Base-by-base conservation (phyloP, 108 stramenopile genomes). In the Parietichytrium sp. region DNA sequence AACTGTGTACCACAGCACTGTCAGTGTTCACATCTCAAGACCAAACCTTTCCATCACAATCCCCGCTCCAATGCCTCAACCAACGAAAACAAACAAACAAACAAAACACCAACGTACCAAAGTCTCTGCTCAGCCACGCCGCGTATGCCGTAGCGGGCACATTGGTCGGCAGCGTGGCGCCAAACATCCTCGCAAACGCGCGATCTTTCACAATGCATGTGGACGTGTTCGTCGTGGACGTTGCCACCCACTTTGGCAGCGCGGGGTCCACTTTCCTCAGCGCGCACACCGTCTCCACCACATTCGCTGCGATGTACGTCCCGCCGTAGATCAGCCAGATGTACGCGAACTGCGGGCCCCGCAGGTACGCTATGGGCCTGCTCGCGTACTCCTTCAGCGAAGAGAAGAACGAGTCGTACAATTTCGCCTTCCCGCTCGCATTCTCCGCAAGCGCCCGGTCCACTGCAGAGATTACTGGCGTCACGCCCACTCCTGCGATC, bases 131-230 rank as follows among this genome's bases (percentile, higher is more conserved):
- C 3, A 45, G 72, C 61, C 61, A 82, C n/a, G 77, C 36, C 8
- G 48, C 72, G 25, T 48, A 54, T 6, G 54, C 31, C 4, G 82
- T 23, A 0, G 49, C 16, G 0, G 61, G 61, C 18, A 82, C 77
- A 12, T 27, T 25, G 4, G 47, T 16, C 16, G 82, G 38, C 18
- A 47, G 47, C 61, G 72, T 47, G 25, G 33, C 47, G 72, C 82
- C 82, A 38, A 82, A 82, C 49, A 82, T 48, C 29, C 29, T 29
- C 4, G 82, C 82, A 82, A 82, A 82, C 4, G 82, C 82, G 61
- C 72, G 55, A 48, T 82, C 82, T 31, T 82, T 82, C 72, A 82
- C 49, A 48, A 82, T 77, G 47, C 49, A 78, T 16, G 77, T 29
- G 48, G 51, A 47, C 10, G 77, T 77, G 77, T 82, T 82, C 30